A percentile compares a stretch with the other conserved stretches of the same genome.
These are phyloP conservation scores for Arctostaphylos glauca DNA, from an alignment of 148 eudicot species.

Conservation along the genomic window DNA sequence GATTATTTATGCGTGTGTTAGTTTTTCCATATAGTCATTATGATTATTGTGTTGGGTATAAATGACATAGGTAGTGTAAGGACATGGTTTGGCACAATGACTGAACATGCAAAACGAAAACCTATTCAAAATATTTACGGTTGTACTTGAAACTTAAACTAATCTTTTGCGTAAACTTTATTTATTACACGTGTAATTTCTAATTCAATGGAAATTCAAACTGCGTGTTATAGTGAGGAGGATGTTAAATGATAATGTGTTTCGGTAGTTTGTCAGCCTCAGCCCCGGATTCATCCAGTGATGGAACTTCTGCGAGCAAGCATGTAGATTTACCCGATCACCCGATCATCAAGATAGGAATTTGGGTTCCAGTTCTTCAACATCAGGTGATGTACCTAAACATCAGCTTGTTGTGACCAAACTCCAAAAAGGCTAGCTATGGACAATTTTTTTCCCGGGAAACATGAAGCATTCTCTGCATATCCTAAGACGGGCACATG, in stretches of 20 bases:
- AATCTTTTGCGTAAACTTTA: no score
- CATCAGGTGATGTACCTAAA: slow-evolving; percentile 49
- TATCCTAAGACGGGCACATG: no score
- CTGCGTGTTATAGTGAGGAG: neutral
- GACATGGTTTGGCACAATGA: slow-evolving; percentile 14
- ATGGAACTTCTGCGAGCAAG: slow-evolving; percentile 38
- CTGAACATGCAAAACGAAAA: neutral
- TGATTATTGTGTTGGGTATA: neutral
- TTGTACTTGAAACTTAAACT: neutral
- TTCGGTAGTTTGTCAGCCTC: slow-evolving; percentile 37
- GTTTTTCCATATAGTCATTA: neutral
- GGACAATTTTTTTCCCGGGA: no score
- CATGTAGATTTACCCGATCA: slow-evolving; percentile 43
- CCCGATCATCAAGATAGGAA: slow-evolving; percentile 43
- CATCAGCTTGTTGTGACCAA: slow-evolving; percentile 43
- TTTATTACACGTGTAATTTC: neutral
- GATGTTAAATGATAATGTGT: slow-evolving; percentile 17
- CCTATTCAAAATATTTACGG: neutral
- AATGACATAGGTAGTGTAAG: neutral
- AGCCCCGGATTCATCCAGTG: slow-evolving; percentile 35
- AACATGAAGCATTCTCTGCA: no score
- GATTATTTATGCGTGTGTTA: neutral
- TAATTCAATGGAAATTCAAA: neutral
- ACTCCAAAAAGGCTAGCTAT: no score
- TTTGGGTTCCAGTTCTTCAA: slow-evolving; percentile 58